These are phyloP conservation scores for Wickerhamiella sorbophila DNA, from an alignment of 805 yeast species.

Conservation along the genomic window DNA sequence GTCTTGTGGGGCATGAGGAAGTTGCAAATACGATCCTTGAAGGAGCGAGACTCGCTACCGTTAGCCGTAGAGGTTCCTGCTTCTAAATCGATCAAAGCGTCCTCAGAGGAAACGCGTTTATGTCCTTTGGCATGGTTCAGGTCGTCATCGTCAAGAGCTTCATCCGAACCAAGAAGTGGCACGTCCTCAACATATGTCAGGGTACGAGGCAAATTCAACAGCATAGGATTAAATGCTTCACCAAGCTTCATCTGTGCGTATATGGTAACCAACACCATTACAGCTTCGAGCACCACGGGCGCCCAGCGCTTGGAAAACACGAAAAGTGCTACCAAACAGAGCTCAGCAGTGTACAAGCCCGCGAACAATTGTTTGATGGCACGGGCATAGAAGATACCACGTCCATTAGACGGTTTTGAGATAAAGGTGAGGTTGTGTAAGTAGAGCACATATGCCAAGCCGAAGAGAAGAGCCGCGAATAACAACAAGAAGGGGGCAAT, in stretches of 20 bases:
- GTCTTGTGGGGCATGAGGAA: conserved; percentile 44
- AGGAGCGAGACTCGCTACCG: not conserved
- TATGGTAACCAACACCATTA: conserved; percentile 49
- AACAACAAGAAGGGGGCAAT: conserved; percentile 75
- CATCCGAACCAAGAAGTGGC: conserved; percentile 1
- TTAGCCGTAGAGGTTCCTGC: not conserved
- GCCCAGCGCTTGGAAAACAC: conserved; percentile 94
- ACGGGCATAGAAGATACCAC: conserved; percentile 77
- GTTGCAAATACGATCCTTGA: conserved; percentile 28
- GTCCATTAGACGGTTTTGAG: conserved; percentile 50
- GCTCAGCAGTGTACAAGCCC: conserved; percentile 78
- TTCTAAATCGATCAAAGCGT: conserved; percentile 1
- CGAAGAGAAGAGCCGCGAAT: conserved; percentile 59
- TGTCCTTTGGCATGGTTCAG: conserved; percentile 7
- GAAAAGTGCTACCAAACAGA: conserved; percentile 74
- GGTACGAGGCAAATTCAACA: conserved; percentile 28
- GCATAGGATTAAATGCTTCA: conserved; percentile 49
- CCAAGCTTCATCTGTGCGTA: conserved; percentile 54
- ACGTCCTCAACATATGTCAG: conserved; percentile 14
- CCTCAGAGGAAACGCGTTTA: conserved; percentile 5
- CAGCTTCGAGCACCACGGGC: conserved; percentile 62
- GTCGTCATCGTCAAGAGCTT: conserved; percentile 1
- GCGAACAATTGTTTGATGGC: conserved; percentile 79
- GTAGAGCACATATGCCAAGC: conserved; percentile 60
- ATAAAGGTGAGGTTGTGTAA: conserved; percentile 66